phyloP scores from a whole-genome alignment of 2,329 filamentous ascomycete genomes.

The Curvularia hawaiiensis region DNA sequence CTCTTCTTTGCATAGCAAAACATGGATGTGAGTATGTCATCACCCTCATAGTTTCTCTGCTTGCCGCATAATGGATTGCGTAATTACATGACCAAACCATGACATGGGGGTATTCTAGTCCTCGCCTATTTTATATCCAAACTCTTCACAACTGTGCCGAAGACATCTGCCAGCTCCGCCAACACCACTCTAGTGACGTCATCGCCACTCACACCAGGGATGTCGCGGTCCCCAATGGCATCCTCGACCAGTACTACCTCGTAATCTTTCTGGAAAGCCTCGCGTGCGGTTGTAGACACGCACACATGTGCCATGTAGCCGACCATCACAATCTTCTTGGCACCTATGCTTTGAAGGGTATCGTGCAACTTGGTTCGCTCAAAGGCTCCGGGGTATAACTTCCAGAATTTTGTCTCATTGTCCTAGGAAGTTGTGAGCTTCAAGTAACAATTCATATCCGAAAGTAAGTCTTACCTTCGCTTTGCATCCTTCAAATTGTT shows the following conservation, averaged over 20 bases:
- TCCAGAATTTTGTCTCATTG: slow-evolving; percentile 62
- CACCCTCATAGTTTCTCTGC: not conserved
- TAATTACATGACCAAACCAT: not conserved
- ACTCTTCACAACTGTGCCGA: slow-evolving; percentile 64
- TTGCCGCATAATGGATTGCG: not conserved
- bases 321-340: slow-evolving; percentile 65
- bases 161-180: slow-evolving; percentile 66
- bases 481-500: slow-evolving; percentile 65
- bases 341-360: slow-evolving; percentile 56
- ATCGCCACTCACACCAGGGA: slow-evolving; percentile 64
- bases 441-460: not conserved
- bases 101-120: not conserved
- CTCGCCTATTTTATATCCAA: slow-evolving; percentile 50
- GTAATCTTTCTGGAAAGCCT: slow-evolving; percentile 65
- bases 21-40: not conserved
- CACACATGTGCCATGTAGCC: slow-evolving; percentile 72
- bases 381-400: slow-evolving; percentile 65
- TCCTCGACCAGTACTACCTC: slow-evolving; percentile 67
- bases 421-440: slow-evolving; percentile 25
- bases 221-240: slow-evolving; percentile 68
- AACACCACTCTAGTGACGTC: slow-evolving; percentile 58
- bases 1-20: not conserved
- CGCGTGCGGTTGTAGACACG: slow-evolving; percentile 66
- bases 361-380: slow-evolving; percentile 64
- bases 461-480: slow-evolving; percentile 42